Percentiles rank a stretch among this genome's conserved stretches.
Evolutionary conservation across 2,329 filamentous ascomycete genomes (phyloP).

Genomic region (Sporothrix protearum): DNA sequence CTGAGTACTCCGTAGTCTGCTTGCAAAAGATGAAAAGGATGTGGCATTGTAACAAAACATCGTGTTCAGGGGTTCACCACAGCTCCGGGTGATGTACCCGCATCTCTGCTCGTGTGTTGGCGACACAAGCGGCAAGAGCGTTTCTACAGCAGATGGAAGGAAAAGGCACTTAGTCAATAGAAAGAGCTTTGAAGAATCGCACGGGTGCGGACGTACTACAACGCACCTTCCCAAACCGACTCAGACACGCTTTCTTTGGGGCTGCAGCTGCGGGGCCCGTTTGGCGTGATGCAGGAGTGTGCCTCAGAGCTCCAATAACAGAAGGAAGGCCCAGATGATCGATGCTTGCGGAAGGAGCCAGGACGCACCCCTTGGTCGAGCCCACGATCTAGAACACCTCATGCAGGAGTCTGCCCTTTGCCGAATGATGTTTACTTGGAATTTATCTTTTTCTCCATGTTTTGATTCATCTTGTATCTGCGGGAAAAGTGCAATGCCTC

Average conservation of each 20-base stretch:
- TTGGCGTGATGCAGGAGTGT: constrained; percentile 14
- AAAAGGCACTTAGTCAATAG: not conserved
- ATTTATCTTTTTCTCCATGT: not conserved
- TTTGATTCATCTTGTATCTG: not conserved
- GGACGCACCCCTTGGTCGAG: not conserved
- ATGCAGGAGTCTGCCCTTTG: no score
- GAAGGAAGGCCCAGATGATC: not conserved
- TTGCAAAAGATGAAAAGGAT: not conserved
- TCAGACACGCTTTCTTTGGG: not conserved
- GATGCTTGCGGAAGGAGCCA: constrained; percentile 4
- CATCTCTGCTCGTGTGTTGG: not conserved
- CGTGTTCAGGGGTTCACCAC: constrained; percentile 2
- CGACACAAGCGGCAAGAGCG: not conserved
- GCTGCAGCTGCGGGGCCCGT: constrained; percentile 8
- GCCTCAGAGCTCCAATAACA: not conserved
- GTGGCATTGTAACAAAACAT: not conserved
- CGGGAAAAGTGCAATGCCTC: not conserved
- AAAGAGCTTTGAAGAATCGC: not conserved
- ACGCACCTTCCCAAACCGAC: constrained; percentile 10
- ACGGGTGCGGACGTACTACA: not conserved
- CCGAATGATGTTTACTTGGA: no score
- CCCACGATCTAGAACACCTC: not conserved
- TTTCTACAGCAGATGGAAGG: not conserved
- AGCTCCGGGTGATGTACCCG: not conserved
- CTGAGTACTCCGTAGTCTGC: no score